Evolutionary conservation across 371 early-diverging fungal genomes (phyloP), one percentile per base, ranked within the genome.

Genomic region (Mucor racemosus): DNA sequence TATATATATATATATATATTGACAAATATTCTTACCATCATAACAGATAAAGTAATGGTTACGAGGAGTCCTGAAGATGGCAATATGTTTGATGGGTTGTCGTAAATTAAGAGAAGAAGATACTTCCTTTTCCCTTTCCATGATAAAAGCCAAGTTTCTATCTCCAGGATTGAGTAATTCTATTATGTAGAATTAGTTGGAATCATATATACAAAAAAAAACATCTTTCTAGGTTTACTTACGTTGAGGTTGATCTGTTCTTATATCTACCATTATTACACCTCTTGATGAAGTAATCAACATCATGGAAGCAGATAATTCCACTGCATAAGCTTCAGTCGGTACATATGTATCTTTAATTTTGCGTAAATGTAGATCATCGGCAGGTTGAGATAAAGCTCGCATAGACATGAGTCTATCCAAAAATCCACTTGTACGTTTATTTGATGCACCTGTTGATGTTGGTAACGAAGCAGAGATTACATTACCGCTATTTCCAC

Each of bases 1-100:
- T 11, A 7, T 26, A 33, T 41, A 10, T 56, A 46, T 61, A 2
- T 11, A 7, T 26, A 33, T 41, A 10, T 56, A 46, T 61, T n/a
- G 10, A 5, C 7, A 36, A 48, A 36, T 31, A 10, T n/a, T 17
- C 55, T 72, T 76, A 79, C 82, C 82, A 67, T 82, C 80, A 53
- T 82, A 82, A 40, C 82, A 82, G 9, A 82, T 66, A 58, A 82
- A 75, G 44, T 79, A 75, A 58, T 82, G 78, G 9, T 69, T 72
- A 5, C 65, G 69, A 11, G 75, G 77, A 21, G 75, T 75, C 39
- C 71, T 62, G 31, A 79, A 82, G 1, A 76, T 65, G 7, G 76
- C 58, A 48, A 82, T 82, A 19, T 68, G 80, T 55, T 78, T 82
- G 31, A 76, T 65, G 0, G 76, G 68, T 9, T 73, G 75, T 4